Conservation (phyloP, 2,329 filamentous ascomycete genomes). For the Fusarium begoniae region DNA sequence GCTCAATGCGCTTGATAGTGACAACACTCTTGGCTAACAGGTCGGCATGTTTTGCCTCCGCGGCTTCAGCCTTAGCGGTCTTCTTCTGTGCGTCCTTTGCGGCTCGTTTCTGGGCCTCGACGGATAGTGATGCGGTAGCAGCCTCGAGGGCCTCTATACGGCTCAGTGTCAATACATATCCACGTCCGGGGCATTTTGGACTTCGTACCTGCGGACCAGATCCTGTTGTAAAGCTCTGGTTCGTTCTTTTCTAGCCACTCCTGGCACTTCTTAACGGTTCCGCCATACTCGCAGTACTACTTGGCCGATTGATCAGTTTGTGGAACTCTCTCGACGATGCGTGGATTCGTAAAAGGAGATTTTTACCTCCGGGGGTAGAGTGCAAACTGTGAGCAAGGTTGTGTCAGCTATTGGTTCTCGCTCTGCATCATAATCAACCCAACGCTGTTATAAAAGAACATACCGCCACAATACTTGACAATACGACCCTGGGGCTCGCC, state of each 20-base stretch:
- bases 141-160: constrained; percentile 78
- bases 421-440: constrained; percentile 5
- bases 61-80: constrained; percentile 89
- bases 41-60: constrained; percentile 83
- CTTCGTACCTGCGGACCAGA: constrained; percentile 84
- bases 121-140: constrained; percentile 83
- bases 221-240: constrained; percentile 74
- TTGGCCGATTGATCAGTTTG: constrained; percentile 43
- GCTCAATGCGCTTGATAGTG: constrained; percentile 94
- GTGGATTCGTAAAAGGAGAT: constrained; percentile 4
- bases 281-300: constrained; percentile 99
- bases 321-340: constrained; percentile 5
- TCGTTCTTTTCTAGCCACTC: constrained; percentile 89
- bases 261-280: constrained; percentile 94
- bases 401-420: constrained; percentile 22
- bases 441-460: constrained; percentile 40
- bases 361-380: constrained; percentile 70
- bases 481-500: constrained; percentile 61
- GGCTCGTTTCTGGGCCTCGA: constrained; percentile 93
- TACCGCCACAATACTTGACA: constrained; percentile 68
- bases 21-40: constrained; percentile 84
- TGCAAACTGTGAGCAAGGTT: constrained; percentile 61
- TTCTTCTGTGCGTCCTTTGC: constrained; percentile 98
- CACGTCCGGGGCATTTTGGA: background rate
- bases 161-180: constrained; percentile 7